phyloP scores from a whole-genome alignment of 495 filamentous ascomycete species.

The Paragyromitra xinjiangensis region DNA sequence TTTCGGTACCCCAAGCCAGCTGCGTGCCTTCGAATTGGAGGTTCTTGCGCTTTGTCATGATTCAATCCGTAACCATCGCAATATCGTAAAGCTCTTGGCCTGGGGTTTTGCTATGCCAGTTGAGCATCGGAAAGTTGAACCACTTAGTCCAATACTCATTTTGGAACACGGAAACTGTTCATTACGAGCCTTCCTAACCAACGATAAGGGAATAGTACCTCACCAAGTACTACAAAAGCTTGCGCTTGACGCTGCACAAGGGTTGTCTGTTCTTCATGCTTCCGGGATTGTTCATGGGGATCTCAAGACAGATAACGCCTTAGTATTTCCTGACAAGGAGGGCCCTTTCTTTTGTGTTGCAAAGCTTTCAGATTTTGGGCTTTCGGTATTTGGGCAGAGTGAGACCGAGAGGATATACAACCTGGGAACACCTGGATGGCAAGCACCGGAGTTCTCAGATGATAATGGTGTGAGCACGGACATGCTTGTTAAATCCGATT shows the following conservation, averaged over 20 bases:
- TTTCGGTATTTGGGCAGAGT: slow-evolving; percentile 33
- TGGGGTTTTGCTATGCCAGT: slow-evolving; percentile 11
- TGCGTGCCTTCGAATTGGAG: slow-evolving; percentile 17
- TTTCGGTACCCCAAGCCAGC: slow-evolving; percentile 16
- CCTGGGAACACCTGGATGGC: slow-evolving; percentile 18
- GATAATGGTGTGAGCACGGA: slow-evolving; percentile 5
- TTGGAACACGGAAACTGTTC: slow-evolving; percentile 40
- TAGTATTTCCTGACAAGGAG: slow-evolving; percentile 58
- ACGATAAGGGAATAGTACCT: slow-evolving; percentile 54
- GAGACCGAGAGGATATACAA: background rate
- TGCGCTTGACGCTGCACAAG: slow-evolving; percentile 55
- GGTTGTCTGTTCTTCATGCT: slow-evolving; percentile 58
- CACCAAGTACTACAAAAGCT: slow-evolving; percentile 29
- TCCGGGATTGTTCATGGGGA: slow-evolving; percentile 60
- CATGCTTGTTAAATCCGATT: slow-evolving; percentile 31
- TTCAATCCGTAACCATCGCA: slow-evolving; percentile 29
- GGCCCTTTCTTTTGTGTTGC: slow-evolving; percentile 32
- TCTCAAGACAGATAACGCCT: slow-evolving; percentile 60
- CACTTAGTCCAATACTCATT: slow-evolving; percentile 6
- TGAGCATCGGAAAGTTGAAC: background rate
- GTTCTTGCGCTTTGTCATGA: slow-evolving; percentile 9
- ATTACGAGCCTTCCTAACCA: slow-evolving; percentile 9
- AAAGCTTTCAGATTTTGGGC: slow-evolving; percentile 58
- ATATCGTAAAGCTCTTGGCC: slow-evolving; percentile 33
- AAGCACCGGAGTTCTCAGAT: slow-evolving; percentile 27